Conservation (phyloP, 805 yeast species). For the Torulaspora indica region DNA sequence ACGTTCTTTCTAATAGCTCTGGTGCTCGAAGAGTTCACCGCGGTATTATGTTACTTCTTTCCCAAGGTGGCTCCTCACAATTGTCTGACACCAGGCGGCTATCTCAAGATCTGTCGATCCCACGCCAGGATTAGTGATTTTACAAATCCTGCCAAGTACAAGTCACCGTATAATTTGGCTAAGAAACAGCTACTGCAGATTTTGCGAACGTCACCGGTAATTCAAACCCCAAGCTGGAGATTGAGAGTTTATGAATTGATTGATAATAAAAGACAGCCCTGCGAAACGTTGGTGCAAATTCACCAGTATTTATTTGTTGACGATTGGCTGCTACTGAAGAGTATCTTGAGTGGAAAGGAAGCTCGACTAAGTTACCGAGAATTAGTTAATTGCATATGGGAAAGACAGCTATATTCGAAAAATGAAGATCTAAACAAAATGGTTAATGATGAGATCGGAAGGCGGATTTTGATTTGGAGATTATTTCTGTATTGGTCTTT, state of each 20-base stretch:
- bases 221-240: slow-evolving; percentile 39
- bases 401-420: slow-evolving; percentile 48
- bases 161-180: slow-evolving; percentile 48
- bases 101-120: slow-evolving; percentile 35
- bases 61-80: slow-evolving; percentile 58
- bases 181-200: slow-evolving; percentile 38
- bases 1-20: slow-evolving; percentile 45
- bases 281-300: slow-evolving; percentile 43
- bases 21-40: slow-evolving; percentile 52
- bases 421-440: slow-evolving; percentile 34
- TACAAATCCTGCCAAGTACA: slow-evolving; percentile 20
- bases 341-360: slow-evolving; percentile 10
- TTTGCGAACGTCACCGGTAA: slow-evolving; percentile 35
- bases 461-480: slow-evolving; percentile 39
- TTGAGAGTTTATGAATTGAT: slow-evolving; percentile 39
- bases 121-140: slow-evolving; percentile 15
- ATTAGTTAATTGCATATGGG: slow-evolving; percentile 49
- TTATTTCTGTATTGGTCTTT: slow-evolving; percentile 40
- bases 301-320: slow-evolving; percentile 46
- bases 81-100: slow-evolving; percentile 46
- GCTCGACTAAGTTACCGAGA: slow-evolving; percentile 44
- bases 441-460: slow-evolving; percentile 36
- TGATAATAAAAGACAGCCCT: slow-evolving; percentile 37
- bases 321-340: slow-evolving; percentile 28
- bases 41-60: slow-evolving; percentile 46